Evolutionary conservation across 257 asterid species (phyloP).

Genomic region (Primulina tabacum): DNA sequence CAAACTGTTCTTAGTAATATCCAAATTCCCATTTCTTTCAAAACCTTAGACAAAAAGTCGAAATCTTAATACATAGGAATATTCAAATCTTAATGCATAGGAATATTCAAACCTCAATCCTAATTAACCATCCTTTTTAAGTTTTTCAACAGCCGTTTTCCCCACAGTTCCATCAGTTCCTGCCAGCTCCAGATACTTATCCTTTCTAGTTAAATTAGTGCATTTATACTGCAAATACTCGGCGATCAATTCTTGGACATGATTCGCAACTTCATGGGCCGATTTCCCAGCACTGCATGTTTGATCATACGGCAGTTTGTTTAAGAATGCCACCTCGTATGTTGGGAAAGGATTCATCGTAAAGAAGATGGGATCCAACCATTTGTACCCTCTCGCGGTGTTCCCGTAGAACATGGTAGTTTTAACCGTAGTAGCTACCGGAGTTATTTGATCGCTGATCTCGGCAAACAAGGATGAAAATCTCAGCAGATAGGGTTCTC

Average conservation of each 20-base stretch:
- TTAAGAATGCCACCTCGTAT: conserved; percentile 38
- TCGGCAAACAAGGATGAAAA: conserved; percentile 37
- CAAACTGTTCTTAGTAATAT: too few relatives aligned
- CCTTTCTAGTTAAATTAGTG: conserved; percentile 40
- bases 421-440: conserved; percentile 29
- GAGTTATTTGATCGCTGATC: conserved; percentile 30
- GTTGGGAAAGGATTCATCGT: conserved; percentile 35
- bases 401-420: conserved; percentile 34
- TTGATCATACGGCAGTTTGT: conserved; percentile 32
- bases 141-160: not conserved
- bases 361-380: conserved; percentile 40
- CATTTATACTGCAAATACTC: conserved; percentile 30
- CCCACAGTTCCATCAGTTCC: conserved; percentile 37
- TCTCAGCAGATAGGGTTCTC: conserved; percentile 37
- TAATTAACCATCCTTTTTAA: too few relatives aligned
- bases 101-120: too few relatives aligned
- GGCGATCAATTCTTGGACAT: conserved; percentile 37
- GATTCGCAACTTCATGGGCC: conserved; percentile 37
- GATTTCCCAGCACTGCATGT: conserved; percentile 36
- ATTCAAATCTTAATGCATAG: too few relatives aligned
- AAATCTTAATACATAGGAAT: too few relatives aligned
- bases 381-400: conserved; percentile 39
- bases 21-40: too few relatives aligned
- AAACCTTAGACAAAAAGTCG: too few relatives aligned
- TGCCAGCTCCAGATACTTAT: conserved; percentile 37